Evolutionary conservation across 805 yeast species (phyloP), one percentile per base, ranked within the genome.

Genomic region (Starmerella riodocensis): DNA sequence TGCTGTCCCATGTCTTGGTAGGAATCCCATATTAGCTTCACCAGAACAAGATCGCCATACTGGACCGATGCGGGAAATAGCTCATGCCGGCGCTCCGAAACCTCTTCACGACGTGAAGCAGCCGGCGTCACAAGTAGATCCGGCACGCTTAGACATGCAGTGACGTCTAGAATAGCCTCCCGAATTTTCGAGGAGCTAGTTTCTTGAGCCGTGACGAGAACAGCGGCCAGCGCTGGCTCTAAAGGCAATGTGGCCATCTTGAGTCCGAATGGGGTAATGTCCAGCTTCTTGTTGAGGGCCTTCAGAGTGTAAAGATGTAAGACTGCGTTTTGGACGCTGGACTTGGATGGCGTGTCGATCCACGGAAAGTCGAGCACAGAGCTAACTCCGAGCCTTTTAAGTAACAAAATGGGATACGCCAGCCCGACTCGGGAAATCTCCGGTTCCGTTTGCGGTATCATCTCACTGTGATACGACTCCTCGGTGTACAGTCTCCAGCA

Each of bases 101-200:
- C 72, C 43, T 80, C 94, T 51, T 91, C 95, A 45, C 97, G 66
- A 38, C 67, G 63, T 39, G 85, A 94, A 2, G 79, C 76, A 35
- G 76, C 68, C 1, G 95, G 93, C 46, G 80, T 83, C 51, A 82
- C 54, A 20, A 91, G 59, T 52, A 91, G 65, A 54, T 88, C 91
- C 50, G 88, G 96, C 5, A 91, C 95, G 13, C 94, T 83, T 19
- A 91, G 66, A 60, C 97, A 88, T 0, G 97, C 75, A 2, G 82
- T 93, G 38, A 91, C 83, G 55, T 88, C 97, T 21, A 88, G 67
- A 1, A 82, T 94, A 1, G 78, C 72, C 2, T 62, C 61, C 5
- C 84, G 59, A 34, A 79, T 74, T 14, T 37, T 48, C 8, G 32
- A 29, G 7, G 26, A 16, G 7, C 36, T 36, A 16, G 40, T 45